phyloP scores from a whole-genome alignment of 148 eudicot genomes.

The Dianthus caryophyllus region DNA sequence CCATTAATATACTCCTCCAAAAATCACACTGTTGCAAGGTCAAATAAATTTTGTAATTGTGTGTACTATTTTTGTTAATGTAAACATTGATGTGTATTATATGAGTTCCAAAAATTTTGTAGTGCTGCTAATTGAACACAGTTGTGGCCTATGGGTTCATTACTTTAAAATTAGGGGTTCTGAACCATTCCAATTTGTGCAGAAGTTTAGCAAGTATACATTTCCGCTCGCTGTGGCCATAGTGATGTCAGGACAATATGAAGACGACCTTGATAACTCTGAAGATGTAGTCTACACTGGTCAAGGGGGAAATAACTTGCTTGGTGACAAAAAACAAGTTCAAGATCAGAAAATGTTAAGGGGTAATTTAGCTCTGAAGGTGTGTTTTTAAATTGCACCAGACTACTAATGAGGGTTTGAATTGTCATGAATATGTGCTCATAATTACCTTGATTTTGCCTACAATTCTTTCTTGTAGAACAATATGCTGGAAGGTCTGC shows the following conservation, averaged over 20 bases:
- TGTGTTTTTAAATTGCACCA: slow-evolving; percentile 7
- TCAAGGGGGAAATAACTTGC: slow-evolving; percentile 43
- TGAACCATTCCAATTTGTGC: slow-evolving; percentile 7
- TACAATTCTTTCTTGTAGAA: slow-evolving; percentile 34
- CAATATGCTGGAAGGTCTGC: slow-evolving; percentile 37
- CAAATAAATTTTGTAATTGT: too few species aligned
- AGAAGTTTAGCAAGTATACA: slow-evolving; percentile 28
- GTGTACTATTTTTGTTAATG: background rate
- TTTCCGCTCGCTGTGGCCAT: slow-evolving; percentile 44
- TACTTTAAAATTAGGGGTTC: too few species aligned
- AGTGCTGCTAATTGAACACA: background rate
- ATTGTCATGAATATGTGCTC: background rate
- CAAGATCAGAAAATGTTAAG: slow-evolving; percentile 36
- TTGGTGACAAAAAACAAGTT: slow-evolving; percentile 38
- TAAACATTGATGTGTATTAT: background rate
- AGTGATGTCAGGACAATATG: slow-evolving; percentile 46
- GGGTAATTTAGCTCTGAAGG: slow-evolving; percentile 45
- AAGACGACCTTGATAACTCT: slow-evolving; percentile 43
- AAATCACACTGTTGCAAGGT: background rate
- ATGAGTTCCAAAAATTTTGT: background rate
- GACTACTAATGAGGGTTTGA: background rate
- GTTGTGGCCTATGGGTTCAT: background rate
- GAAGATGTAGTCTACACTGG: slow-evolving; percentile 46
- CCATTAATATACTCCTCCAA: too few species aligned
- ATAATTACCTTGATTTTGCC: background rate